These are phyloP conservation scores for Cystofilobasidium macerans DNA, from an alignment of 768 basidiomycete species.

Conservation along the genomic window DNA sequence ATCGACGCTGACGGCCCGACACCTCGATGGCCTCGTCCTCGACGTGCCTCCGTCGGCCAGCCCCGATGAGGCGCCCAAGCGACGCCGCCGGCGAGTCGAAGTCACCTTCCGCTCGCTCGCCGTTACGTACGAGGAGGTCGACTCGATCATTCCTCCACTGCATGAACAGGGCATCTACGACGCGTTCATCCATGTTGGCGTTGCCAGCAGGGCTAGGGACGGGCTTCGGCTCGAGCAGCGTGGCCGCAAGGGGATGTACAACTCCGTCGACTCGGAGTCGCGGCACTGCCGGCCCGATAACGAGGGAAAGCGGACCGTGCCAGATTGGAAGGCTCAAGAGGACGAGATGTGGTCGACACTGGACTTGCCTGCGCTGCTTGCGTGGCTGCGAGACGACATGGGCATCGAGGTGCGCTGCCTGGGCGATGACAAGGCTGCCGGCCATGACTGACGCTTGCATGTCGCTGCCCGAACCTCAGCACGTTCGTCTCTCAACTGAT, in stretches of 20 bases:
- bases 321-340: neutral
- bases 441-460: too few relatives aligned
- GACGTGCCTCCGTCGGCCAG: neutral
- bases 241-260: neutral
- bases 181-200: neutral
- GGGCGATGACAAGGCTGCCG: too few relatives aligned
- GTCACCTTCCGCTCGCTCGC: neutral
- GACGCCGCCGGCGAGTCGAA: neutral
- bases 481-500: neutral
- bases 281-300: neutral
- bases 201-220: neutral
- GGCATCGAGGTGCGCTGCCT: neutral
- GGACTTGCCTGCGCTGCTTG: neutral
- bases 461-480: neutral
- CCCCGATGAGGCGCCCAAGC: neutral
- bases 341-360: neutral
- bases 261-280: neutral
- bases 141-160: neutral
- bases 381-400: neutral
- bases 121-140: neutral
- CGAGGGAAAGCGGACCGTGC: neutral
- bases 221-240: neutral
- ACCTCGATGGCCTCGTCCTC: neutral
- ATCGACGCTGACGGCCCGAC: neutral
- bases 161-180: neutral